Evolutionary conservation across 2,329 filamentous ascomycete species (phyloP), one percentile per base, ranked within the genome.

Genomic region (Cordyceps farinosa): DNA sequence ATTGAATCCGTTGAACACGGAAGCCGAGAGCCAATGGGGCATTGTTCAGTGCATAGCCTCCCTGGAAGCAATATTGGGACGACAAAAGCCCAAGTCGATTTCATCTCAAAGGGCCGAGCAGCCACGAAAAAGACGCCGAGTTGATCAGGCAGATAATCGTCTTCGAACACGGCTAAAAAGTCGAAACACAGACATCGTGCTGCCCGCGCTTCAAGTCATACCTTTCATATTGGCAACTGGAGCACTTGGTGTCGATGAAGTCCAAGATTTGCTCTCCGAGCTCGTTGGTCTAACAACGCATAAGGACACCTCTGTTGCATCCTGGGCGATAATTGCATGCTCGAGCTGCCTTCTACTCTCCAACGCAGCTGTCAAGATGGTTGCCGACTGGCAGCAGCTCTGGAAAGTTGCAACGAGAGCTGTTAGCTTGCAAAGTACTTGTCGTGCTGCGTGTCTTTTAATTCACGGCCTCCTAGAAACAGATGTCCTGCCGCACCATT

Each of bases 311-410:
- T 74, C 76, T 9, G 78, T 88, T 47, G 84, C 88, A 8, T 91
- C 88, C 0, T 99, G 95, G 95, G 89, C 92, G 22, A 86, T 96
- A 79, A 74, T 97, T 59, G 89, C 88, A n/a, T 86, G 92, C 71
- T 82, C 91, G 66, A 91, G 54, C 79, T 63, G 77, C 61, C 79
- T 73, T 70, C 11, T 61, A 66, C 15, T 69, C 64, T 47, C 63
- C 64, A 5, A 66, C 68, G 42, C 47, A 63, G 71, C 50, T 71
- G 87, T 11, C 76, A 75, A 64, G 67, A 70, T 70, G 42, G 29
- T 54, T 47, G 74, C 75, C 1, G 75, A 79, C 34, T 97, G 92
- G 92, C 81, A 83, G 63, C 86, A 90, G 64, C 75, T 88, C 22
- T 97, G 92, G 91, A 89, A 92, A 67, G 78, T 90, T 9, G 86